phyloP scores from a whole-genome alignment of 2,329 filamentous ascomycete genomes.

The Alternaria ethzedia region DNA sequence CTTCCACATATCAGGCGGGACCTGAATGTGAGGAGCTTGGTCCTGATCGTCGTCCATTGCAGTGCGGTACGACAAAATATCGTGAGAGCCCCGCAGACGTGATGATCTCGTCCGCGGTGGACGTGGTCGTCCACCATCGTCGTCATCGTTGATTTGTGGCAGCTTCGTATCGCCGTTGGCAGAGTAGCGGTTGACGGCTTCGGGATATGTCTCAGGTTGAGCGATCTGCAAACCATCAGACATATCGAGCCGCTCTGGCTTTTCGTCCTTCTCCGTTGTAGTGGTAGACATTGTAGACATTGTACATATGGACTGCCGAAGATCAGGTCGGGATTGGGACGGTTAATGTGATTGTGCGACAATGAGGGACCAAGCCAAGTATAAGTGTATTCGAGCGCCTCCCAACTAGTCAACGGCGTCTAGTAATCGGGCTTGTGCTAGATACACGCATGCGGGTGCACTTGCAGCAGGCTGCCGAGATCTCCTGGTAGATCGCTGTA shows the following conservation, averaged over 20 bases:
- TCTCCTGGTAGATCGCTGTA: neutral
- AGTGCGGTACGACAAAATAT: neutral
- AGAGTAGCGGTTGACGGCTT: slow-evolving; percentile 1
- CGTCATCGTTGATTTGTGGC: neutral
- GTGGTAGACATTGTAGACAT: neutral
- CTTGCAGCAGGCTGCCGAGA: slow-evolving; percentile 3
- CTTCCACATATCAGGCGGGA: slow-evolving; percentile 3
- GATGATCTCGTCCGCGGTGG: neutral
- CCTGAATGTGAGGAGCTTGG: neutral
- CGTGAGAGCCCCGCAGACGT: neutral
- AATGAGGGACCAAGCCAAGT: neutral
- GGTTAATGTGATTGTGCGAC: neutral
- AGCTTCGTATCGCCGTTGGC: slow-evolving; percentile 4
- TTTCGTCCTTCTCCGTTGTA: neutral
- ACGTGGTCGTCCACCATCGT: neutral
- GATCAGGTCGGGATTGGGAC: neutral
- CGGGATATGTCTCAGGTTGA: slow-evolving; percentile 5
- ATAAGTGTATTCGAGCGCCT: neutral
- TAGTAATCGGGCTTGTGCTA: neutral
- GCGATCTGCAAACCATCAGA: slow-evolving; percentile 9
- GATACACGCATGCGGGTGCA: neutral
- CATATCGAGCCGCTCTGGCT: neutral
- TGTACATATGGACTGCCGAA: neutral
- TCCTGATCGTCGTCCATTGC: neutral
- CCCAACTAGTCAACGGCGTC: neutral